Evolutionary conservation across 371 early-diverging fungal species (phyloP).

Genomic region (Sporodiniella umbellata): DNA sequence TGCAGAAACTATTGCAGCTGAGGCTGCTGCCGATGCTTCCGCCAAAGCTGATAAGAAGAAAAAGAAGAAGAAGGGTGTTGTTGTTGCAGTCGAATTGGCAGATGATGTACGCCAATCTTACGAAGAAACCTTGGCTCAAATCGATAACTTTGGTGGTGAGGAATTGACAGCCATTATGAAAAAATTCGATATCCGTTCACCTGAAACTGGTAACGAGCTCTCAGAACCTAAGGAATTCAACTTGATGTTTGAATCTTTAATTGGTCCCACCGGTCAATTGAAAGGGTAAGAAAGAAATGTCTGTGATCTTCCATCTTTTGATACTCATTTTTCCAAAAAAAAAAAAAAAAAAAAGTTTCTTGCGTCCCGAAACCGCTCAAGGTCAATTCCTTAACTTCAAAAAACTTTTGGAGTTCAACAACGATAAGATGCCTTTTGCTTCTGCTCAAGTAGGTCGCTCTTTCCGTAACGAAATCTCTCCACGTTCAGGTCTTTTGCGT

Average conservation of each 20-base stretch:
- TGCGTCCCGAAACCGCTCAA: conserved; percentile 99
- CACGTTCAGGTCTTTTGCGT: conserved; percentile 96
- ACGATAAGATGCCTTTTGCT: conserved; percentile 98
- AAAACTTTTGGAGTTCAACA: conserved; percentile 96
- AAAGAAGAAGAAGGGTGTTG: conserved; percentile 65
- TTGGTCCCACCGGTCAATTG: conserved; percentile 97
- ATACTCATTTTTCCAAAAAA: too few relatives aligned
- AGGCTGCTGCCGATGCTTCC: conserved; percentile 41
- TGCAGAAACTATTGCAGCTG: conserved; percentile 24
- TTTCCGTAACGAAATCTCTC: conserved; percentile 99
- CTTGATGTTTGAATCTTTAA: conserved; percentile 98
- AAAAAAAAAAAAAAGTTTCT: conserved; percentile 52
- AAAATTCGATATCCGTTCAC: conserved; percentile 87
- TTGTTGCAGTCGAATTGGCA: conserved; percentile 63
- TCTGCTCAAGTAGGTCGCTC: conserved; percentile 98
- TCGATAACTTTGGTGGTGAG: conserved; percentile 91
- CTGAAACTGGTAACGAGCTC: conserved; percentile 90
- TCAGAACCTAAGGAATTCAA: conserved; percentile 95
- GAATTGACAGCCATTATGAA: conserved; percentile 88
- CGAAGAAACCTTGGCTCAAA: conserved; percentile 85
- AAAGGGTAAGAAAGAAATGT: conserved; percentile 62
- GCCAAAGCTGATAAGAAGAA: conserved; percentile 69
- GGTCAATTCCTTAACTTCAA: conserved; percentile 99
- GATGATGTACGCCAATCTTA: conserved; percentile 68
- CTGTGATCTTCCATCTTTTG: too few relatives aligned